Base-by-base conservation (phyloP, 2,329 filamentous ascomycete genomes). In the Fusarium phyllophilum region DNA sequence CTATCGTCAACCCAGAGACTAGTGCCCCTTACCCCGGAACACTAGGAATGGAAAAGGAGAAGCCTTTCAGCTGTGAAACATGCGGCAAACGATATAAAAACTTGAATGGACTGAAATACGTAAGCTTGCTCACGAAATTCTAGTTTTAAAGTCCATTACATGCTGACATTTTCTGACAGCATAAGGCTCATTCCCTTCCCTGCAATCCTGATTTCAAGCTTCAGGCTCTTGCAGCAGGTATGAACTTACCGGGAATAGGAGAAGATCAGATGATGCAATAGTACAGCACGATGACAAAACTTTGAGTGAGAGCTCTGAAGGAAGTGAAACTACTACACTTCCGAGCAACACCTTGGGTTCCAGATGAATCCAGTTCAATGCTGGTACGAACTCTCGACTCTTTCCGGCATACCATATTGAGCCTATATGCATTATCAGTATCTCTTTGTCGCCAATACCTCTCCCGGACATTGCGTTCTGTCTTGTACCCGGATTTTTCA, bases 41-140 rank as follows among this genome's bases (percentile, higher is more conserved):
- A 2, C 87, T 97, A 41, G 96, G 96, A n/a, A 99, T 99, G 96
- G 96, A 99, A 85, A 99, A 98, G 83, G 96, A 98, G 86, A 99
- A 99, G 86, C 96, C 96, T 6, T 98, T 98, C 82, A 95, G 95
- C 80, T 99, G 96, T 83, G 95, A 98, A 75, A 93, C 95, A 17
- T 99, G 96, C 81, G 95, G 96, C 78, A 99, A 99, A 86, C 93
- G 96, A 59, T 99, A 99, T 86, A 99, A 99, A 91, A 99, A 99
- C 81, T 84, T 99, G 70, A 99, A 99, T 83, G 96, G 96, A 12
- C 89, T 99, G 72, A 99, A 99, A 90, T 99, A 99, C 81, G 90
- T 92, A 84, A 83, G 90, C 84, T 84, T 44, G 12, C 22, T 12
- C 17, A 14, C 15, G 15, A 15, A 13, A 18, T 18, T 24, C 46